Percentiles rank a stretch among this genome's conserved stretches.
These are phyloP conservation scores for Persicaria maculosa DNA, from an alignment of 148 eudicot genomes.

Conservation along the genomic window DNA sequence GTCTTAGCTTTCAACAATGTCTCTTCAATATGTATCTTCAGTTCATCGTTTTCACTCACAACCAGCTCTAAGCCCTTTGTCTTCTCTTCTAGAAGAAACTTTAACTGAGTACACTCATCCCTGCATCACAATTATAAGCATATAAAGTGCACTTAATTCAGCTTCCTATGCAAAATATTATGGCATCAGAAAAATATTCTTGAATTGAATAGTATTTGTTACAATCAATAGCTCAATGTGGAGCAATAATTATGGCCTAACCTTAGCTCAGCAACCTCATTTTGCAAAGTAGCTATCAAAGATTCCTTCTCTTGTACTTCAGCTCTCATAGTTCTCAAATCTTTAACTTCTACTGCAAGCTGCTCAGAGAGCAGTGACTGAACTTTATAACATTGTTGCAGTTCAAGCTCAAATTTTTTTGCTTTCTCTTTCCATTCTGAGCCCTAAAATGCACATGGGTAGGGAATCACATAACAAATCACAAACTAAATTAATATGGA, in stretches of 20 bases:
- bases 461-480: background rate
- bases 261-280: slow-evolving; percentile 66
- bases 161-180: background rate
- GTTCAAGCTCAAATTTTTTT: slow-evolving; percentile 79
- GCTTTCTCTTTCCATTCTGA: slow-evolving; percentile 97
- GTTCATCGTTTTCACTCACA: slow-evolving; percentile 57
- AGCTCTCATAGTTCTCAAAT: slow-evolving; percentile 68
- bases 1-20: slow-evolving; percentile 44
- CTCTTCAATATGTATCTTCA: slow-evolving; percentile 65
- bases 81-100: slow-evolving; percentile 59
- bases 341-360: slow-evolving; percentile 94
- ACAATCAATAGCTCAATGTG: background rate
- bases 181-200: background rate
- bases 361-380: slow-evolving; percentile 87
- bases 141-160: background rate
- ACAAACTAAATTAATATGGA: background rate
- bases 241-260: slow-evolving; percentile 18
- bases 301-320: slow-evolving; percentile 59
- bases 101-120: slow-evolving; percentile 60
- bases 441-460: slow-evolving; percentile 40
- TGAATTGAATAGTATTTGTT: background rate
- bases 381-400: slow-evolving; percentile 97
- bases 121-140: slow-evolving; percentile 36
- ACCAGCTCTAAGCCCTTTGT: slow-evolving; percentile 60
- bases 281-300: slow-evolving; percentile 26